Conservation (phyloP, 2,329 filamentous ascomycete genomes). For the Fusarium newnesense region DNA sequence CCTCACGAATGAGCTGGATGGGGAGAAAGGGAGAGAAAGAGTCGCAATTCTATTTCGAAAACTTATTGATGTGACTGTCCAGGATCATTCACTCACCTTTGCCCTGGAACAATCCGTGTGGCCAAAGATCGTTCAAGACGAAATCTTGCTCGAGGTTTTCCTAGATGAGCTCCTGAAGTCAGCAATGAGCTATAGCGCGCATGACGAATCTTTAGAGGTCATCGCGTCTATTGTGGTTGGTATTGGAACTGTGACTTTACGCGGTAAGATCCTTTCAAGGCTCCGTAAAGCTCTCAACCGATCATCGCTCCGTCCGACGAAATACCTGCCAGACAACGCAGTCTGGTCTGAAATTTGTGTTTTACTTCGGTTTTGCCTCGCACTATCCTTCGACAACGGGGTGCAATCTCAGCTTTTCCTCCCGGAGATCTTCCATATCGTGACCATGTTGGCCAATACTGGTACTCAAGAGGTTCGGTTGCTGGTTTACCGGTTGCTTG, state of each 20-base stretch:
- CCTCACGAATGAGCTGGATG: constrained; percentile 67
- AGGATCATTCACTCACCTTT: constrained; percentile 68
- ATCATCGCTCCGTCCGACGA: constrained; percentile 73
- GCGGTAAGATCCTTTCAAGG: constrained; percentile 72
- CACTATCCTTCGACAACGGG: constrained; percentile 74
- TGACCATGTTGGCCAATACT: constrained; percentile 76
- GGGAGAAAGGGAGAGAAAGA: constrained; percentile 74
- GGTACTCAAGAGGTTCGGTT: constrained; percentile 66
- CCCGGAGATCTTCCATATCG: constrained; percentile 75
- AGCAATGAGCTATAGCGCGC: constrained; percentile 65
- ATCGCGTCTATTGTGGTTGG: constrained; percentile 71
- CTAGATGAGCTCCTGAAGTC: constrained; percentile 74
- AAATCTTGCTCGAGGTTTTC: constrained; percentile 73
- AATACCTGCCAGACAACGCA: constrained; percentile 71
- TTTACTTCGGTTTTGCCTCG: constrained; percentile 72
- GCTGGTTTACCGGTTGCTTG: constrained; percentile 70
- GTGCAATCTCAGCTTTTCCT: constrained; percentile 75
- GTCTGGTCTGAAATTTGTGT: constrained; percentile 78
- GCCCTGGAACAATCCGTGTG: constrained; percentile 74
- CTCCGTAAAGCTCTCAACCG: constrained; percentile 74
- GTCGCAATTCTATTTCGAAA: constrained; percentile 72
- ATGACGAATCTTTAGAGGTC: constrained; percentile 68
- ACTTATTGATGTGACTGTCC: constrained; percentile 71
- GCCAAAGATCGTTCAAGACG: constrained; percentile 72
- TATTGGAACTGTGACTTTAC: constrained; percentile 72